Percentiles rank a stretch among this genome's conserved stretches.
These are phyloP conservation scores for Conticribra weissflogii DNA, from an alignment of 108 stramenopile species.

Conservation along the genomic window DNA sequence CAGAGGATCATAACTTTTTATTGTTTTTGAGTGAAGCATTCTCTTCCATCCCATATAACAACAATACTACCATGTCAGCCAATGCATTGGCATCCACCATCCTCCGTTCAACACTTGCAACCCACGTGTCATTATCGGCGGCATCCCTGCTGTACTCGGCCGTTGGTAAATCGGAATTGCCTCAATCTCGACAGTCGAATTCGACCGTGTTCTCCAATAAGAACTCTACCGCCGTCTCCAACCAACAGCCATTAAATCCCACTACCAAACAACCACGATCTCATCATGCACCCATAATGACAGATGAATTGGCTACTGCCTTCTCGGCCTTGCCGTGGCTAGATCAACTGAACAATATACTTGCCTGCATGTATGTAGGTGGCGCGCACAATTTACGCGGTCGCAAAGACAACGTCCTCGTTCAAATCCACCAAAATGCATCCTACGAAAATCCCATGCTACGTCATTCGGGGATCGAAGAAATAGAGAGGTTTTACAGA, in stretches of 20 bases:
- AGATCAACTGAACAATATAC: constrained; percentile 33
- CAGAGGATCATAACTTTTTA: too few species aligned
- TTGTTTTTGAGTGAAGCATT: too few species aligned
- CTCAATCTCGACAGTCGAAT: too few species aligned
- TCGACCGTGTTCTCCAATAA: too few species aligned
- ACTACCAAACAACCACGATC: background rate
- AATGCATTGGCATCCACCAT: constrained; percentile 28
- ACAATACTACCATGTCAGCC: too few species aligned
- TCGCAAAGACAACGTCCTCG: constrained; percentile 2
- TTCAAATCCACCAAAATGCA: constrained; percentile 27
- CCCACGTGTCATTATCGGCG: constrained; percentile 22
- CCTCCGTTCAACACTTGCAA: constrained; percentile 13
- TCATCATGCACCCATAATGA: background rate
- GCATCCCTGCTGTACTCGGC: constrained; percentile 29
- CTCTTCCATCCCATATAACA: too few species aligned
- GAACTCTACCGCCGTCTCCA: too few species aligned
- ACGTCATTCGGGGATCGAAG: constrained; percentile 15
- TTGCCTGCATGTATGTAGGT: constrained; percentile 32
- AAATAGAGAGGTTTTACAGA: constrained; percentile 39
- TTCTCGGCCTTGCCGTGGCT: constrained; percentile 41
- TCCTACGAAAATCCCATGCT: constrained; percentile 37
- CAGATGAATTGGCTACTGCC: constrained; percentile 1
- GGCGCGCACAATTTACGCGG: constrained; percentile 9
- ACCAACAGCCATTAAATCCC: constrained; percentile 1
- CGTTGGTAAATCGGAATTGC: constrained; percentile 15